These are phyloP conservation scores for Escallonia herrerae DNA, from an alignment of 129 eudicot species.

Conservation along the genomic window DNA sequence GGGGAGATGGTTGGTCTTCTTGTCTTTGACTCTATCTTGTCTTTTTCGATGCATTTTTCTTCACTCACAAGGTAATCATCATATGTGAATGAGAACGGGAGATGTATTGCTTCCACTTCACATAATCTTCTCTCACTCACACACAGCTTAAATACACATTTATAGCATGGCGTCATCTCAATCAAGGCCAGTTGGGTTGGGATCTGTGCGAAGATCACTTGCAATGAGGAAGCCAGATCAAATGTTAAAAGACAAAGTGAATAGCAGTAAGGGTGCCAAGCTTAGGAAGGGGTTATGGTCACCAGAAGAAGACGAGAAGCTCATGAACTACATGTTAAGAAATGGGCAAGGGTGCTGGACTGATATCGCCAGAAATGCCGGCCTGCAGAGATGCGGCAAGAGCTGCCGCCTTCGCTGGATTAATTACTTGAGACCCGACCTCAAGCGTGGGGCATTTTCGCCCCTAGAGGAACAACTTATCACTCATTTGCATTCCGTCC, in stretches of 20 bases:
- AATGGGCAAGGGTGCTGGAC: constrained; percentile 97
- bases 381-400: constrained; percentile 74
- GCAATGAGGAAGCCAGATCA: constrained; percentile 65
- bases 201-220: no score
- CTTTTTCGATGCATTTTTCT: constrained; percentile 59
- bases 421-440: constrained; percentile 81
- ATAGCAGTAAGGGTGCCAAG: constrained; percentile 20
- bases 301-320: constrained; percentile 87
- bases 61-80: constrained; percentile 96
- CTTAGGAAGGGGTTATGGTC: constrained; percentile 91
- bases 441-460: constrained; percentile 81
- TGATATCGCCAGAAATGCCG: constrained; percentile 80
- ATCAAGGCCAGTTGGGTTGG: constrained; percentile 19
- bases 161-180: constrained; percentile 24
- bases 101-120: constrained; percentile 87
- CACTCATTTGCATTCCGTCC: constrained; percentile 73
- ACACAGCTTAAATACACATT: constrained; percentile 4
- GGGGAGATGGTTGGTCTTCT: constrained; percentile 47
- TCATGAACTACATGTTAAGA: constrained; percentile 69
- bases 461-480: constrained; percentile 70
- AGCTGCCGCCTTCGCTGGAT: constrained; percentile 94
- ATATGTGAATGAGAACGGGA: constrained; percentile 40
- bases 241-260: constrained; percentile 26
- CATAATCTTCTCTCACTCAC: constrained; percentile 32
- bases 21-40: constrained; percentile 69